phyloP scores from a whole-genome alignment of 768 basidiomycete genomes.

The Calocera viscosa region DNA sequence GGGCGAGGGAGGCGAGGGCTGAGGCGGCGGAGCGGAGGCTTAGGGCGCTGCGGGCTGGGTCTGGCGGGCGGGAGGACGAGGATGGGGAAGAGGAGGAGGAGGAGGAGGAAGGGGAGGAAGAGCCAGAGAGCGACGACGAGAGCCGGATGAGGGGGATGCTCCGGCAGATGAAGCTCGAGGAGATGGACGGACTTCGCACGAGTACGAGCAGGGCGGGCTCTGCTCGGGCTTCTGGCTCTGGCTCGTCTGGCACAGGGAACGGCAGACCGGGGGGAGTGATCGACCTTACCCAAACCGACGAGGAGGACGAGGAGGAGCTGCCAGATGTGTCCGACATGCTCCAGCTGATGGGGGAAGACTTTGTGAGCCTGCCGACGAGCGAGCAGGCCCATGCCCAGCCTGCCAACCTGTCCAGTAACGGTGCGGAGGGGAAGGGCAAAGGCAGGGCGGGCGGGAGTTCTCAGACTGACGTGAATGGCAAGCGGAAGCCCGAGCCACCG shows the following conservation, averaged over 20 bases:
- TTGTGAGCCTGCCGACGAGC: neutral
- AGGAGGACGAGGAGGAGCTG: neutral
- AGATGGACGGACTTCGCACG: neutral
- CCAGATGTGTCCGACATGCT: neutral
- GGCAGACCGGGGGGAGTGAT: neutral
- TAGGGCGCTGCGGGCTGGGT: neutral
- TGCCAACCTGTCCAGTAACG: neutral
- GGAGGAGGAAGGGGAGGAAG: neutral
- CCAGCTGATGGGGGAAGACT: neutral
- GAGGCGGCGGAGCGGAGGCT: neutral
- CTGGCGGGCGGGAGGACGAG: neutral
- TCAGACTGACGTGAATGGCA: neutral
- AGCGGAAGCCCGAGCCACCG: neutral
- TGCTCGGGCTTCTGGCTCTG: neutral
- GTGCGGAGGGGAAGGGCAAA: neutral
- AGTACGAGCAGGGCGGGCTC: neutral
- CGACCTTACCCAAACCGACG: neutral
- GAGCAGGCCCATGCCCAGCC: neutral
- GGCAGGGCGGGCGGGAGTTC: neutral
- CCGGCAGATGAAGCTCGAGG: neutral
- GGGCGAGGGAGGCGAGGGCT: neutral
- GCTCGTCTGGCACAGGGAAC: neutral
- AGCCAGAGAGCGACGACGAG: slow-evolving; percentile 8
- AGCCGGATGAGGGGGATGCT: neutral
- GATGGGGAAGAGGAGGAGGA: neutral